Evolutionary conservation across 208 protist genomes (phyloP).

Genomic region (Leishmania lainsoni): DNA sequence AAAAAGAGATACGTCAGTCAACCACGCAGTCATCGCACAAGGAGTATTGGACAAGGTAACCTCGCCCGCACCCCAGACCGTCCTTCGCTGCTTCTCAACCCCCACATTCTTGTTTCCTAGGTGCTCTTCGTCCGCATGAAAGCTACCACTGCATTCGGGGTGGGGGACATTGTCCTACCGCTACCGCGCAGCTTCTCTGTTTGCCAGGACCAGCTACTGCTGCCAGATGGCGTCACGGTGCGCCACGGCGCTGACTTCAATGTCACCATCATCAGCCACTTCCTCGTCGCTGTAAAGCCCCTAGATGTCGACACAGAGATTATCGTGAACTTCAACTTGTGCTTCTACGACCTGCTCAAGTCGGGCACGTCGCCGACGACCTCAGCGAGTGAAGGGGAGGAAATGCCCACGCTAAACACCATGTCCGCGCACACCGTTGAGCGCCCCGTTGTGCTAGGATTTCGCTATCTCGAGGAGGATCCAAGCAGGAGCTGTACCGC

Average conservation of each 20-base stretch:
- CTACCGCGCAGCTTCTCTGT: slow-evolving; percentile 44
- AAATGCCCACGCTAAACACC: neutral
- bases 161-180: slow-evolving; percentile 76
- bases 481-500: slow-evolving; percentile 69
- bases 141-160: slow-evolving; percentile 31
- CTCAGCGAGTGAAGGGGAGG: neutral
- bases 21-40: neutral
- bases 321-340: slow-evolving; percentile 66
- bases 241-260: slow-evolving; percentile 66
- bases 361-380: neutral
- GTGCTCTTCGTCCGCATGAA: slow-evolving; percentile 44
- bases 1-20: neutral
- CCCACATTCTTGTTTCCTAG: neutral
- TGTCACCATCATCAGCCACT: slow-evolving; percentile 78
- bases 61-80: neutral
- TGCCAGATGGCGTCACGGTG: slow-evolving; percentile 50
- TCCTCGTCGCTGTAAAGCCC: slow-evolving; percentile 62
- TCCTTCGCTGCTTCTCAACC: neutral
- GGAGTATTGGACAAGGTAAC: neutral
- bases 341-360: slow-evolving; percentile 65
- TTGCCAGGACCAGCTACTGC: slow-evolving; percentile 42
- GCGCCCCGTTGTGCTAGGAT: slow-evolving; percentile 46
- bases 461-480: slow-evolving; percentile 62
- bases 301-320: slow-evolving; percentile 48
- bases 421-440: slow-evolving; percentile 15